Percentiles rank a stretch among this genome's conserved stretches.
phyloP scores from a whole-genome alignment of 345 rosid species.

The Ceriops decandra region DNA sequence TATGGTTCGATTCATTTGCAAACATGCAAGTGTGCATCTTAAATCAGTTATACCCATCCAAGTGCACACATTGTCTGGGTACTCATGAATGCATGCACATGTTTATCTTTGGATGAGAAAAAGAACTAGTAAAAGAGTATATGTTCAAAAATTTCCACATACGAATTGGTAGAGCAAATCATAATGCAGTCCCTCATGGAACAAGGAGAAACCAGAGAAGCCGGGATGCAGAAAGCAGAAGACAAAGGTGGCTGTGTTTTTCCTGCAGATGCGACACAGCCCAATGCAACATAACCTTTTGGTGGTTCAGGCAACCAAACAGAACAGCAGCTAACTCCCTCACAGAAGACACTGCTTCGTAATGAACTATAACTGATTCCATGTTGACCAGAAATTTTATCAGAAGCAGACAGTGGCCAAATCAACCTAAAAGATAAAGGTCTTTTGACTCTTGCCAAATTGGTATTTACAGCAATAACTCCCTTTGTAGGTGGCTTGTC shows the following conservation, averaged over 20 bases:
- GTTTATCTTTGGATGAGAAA: not conserved
- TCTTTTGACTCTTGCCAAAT: conserved; percentile 71
- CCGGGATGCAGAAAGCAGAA: conserved; percentile 68
- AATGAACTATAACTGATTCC: conserved; percentile 18
- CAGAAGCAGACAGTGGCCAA: conserved; percentile 55
- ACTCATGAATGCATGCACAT: not conserved
- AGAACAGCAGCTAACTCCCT: conserved; percentile 45
- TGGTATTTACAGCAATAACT: conserved; percentile 79
- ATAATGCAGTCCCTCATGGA: conserved; percentile 80
- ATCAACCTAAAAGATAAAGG: conserved; percentile 72
- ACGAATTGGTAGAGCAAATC: conserved; percentile 55
- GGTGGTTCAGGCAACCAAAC: conserved; percentile 97
- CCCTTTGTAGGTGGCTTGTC: conserved; percentile 97
- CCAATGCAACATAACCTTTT: conserved; percentile 76
- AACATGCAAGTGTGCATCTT: too few species aligned
- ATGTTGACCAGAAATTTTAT: conserved; percentile 35
- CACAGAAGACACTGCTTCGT: conserved; percentile 16
- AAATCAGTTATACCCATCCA: too few species aligned
- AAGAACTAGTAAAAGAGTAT: not conserved
- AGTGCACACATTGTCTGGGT: not conserved
- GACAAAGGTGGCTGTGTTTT: conserved; percentile 59
- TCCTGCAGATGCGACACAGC: conserved; percentile 80
- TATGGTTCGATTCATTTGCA: too few species aligned
- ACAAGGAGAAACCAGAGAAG: conserved; percentile 83
- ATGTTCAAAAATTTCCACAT: conserved; percentile 26